Base-by-base conservation (phyloP, 768 basidiomycete genomes). In the Peribolospora baueri region DNA sequence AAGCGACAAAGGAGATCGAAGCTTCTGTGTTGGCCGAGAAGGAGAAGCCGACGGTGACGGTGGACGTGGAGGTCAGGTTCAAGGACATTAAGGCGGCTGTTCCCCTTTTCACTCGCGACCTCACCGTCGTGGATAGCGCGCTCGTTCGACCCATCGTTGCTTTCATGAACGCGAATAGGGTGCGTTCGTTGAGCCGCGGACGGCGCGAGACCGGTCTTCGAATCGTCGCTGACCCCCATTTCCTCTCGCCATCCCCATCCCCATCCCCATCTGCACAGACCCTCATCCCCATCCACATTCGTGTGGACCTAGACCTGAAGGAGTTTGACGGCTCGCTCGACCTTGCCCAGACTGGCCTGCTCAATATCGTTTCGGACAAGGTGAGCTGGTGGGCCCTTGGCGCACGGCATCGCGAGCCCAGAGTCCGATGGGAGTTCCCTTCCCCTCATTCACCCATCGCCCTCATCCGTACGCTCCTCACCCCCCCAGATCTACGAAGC, bases 251-350 rank as follows among this genome's bases (percentile, higher is more conserved):
- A 97, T 91, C 66, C 81, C 83, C 3, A 91, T 97, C 65, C 78
- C 82, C 57, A n/a, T 25, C 25, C 25, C 25, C 25, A 25, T 25
- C 25, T 25, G 25, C 25, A 25, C 25, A 25, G 25, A 98, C 93
- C 1, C 69, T 98, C 61, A 76, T 98, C 2, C 93, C 93, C 9
- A 88, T 97, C 53, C 86, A 81, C 60, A 95, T 88, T 65, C 76
- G 79, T 54, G 79, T 95, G 3, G 77, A 82, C 43, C 82, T 87
- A 64, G 77, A 83, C 57, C 68, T 91, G 57, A 71, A 68, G 54
- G 85, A 93, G 57, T 98, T 95, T 65, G 86, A 97, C 67, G 93
- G 93, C 4, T 77, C 86, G 25, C 97, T 88, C 90, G 97, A 86
- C 54, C 84, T 61, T 58, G 58, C 58, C 56, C n/a, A 65, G 86